These are phyloP conservation scores for Yamadazyma friedrichii DNA, from an alignment of 1,139 yeast species.

Conservation along the genomic window DNA sequence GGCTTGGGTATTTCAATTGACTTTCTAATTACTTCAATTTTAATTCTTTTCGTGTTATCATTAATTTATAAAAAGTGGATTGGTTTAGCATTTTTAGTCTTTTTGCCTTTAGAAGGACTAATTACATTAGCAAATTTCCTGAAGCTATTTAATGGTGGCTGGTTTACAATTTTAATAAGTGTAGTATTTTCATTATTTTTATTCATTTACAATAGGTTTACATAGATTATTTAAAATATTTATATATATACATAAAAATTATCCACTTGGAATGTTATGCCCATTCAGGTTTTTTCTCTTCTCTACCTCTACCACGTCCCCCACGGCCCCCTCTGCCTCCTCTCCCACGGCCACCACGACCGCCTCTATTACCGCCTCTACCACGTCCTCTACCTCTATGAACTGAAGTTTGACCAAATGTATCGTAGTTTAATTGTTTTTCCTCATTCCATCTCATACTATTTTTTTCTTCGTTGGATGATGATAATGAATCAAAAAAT, in stretches of 20 bases:
- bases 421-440: slow-evolving; percentile 59
- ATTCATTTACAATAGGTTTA: slow-evolving; percentile 4
- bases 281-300: slow-evolving; percentile 20
- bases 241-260: slow-evolving; percentile 1
- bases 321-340: slow-evolving; percentile 23
- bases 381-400: slow-evolving; percentile 26
- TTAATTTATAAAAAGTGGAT: slow-evolving; percentile 5
- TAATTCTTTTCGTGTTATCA: slow-evolving; percentile 31
- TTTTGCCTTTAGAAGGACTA: slow-evolving; percentile 10
- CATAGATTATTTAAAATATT: background rate
- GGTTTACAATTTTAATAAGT: slow-evolving; percentile 11
- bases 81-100: slow-evolving; percentile 3
- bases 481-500: slow-evolving; percentile 78
- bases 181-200: slow-evolving; percentile 5
- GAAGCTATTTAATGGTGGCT: slow-evolving; percentile 11
- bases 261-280: slow-evolving; percentile 11
- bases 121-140: slow-evolving; percentile 6
- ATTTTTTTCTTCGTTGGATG: slow-evolving; percentile 43
- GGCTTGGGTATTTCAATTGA: slow-evolving; percentile 60
- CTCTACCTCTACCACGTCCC: slow-evolving; percentile 14
- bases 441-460: slow-evolving; percentile 63
- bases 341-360: slow-evolving; percentile 25
- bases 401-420: slow-evolving; percentile 59
- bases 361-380: slow-evolving; percentile 34
- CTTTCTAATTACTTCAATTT: slow-evolving; percentile 48